A percentile compares a stretch with the other conserved stretches of the same genome.
These are phyloP conservation scores for Penicillium thymicola DNA, from an alignment of 2,329 filamentous ascomycete genomes.

Conservation along the genomic window DNA sequence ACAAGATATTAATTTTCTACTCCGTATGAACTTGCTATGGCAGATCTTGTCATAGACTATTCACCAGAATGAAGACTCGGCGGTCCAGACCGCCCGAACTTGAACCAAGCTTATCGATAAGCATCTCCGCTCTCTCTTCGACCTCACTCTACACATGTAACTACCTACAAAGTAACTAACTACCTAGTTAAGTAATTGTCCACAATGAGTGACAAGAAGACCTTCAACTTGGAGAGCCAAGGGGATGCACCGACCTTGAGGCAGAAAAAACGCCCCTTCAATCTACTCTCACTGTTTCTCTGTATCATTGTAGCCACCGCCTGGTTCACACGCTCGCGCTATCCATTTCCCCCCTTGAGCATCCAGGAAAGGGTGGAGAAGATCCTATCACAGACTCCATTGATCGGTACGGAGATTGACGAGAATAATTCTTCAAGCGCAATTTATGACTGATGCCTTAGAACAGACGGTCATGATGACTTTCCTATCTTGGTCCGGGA, in stretches of 20 bases:
- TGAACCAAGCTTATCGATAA: no score
- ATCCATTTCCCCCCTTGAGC: constrained; percentile 11
- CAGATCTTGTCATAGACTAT: no score
- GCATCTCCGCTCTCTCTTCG: not conserved
- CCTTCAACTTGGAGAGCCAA: not conserved
- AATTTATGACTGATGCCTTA: not conserved
- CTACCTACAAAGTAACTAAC: no score
- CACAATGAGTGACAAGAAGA: constrained; percentile 3
- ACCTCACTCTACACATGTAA: not conserved
- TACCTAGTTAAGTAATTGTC: no score
- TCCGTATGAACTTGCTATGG: no score
- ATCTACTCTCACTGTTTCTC: constrained; percentile 10
- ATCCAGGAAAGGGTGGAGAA: constrained; percentile 41
- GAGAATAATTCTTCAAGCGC: not conserved
- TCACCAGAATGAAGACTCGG: no score
- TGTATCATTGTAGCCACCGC: constrained; percentile 6
- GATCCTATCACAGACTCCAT: constrained; percentile 47
- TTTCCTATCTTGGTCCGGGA: constrained; percentile 69
- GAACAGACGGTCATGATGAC: constrained; percentile 82
- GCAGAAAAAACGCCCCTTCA: not conserved
- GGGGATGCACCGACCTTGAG: not conserved
- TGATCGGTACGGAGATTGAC: constrained; percentile 43
- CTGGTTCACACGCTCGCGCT: constrained; percentile 16
- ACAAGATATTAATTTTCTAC: no score
- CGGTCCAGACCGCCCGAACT: no score